Conservation (phyloP, 2,329 filamentous ascomycete species). For the Ascocoryne sarcoides region DNA sequence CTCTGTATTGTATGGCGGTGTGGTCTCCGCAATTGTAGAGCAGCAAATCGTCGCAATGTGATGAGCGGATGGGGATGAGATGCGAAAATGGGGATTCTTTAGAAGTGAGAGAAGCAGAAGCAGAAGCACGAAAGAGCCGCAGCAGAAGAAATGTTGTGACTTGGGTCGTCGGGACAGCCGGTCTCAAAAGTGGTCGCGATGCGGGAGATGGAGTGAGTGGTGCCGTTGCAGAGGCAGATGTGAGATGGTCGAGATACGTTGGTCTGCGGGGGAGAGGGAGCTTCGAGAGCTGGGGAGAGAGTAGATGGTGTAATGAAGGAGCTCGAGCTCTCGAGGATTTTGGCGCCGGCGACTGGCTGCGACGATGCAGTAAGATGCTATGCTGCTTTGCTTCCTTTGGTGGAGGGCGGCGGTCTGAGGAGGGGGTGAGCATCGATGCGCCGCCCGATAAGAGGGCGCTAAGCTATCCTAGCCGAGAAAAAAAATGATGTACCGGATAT, state of each 20-base stretch:
- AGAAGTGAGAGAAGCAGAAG: neutral
- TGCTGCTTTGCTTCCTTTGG: no score
- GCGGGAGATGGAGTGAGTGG: neutral
- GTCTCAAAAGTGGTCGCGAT: slow-evolving; percentile 1
- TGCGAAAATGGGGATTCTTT: no score
- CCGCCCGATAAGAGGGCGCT: slow-evolving; percentile 1
- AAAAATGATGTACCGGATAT: no score
- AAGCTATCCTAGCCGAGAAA: slow-evolving; percentile 12
- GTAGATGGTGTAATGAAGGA: no score
- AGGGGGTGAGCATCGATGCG: no score
- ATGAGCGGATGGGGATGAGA: neutral
- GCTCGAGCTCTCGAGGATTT: no score
- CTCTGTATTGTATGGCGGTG: neutral
- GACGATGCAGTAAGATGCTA: no score
- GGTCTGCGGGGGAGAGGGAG: neutral
- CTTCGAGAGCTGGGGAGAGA: neutral
- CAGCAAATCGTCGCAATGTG: neutral
- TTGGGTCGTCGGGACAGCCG: neutral
- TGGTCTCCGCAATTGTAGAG: neutral
- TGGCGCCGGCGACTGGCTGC: no score
- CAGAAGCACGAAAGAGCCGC: neutral
- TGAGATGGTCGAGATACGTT: neutral
- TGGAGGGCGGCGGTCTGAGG: no score
- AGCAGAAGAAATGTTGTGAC: slow-evolving; percentile 2
- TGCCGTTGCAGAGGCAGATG: slow-evolving; percentile 1